A percentile compares a stretch with the other conserved stretches of the same genome.
These are phyloP conservation scores for Lasiosphaeria miniovina DNA, from an alignment of 495 filamentous ascomycete species.

Conservation along the genomic window DNA sequence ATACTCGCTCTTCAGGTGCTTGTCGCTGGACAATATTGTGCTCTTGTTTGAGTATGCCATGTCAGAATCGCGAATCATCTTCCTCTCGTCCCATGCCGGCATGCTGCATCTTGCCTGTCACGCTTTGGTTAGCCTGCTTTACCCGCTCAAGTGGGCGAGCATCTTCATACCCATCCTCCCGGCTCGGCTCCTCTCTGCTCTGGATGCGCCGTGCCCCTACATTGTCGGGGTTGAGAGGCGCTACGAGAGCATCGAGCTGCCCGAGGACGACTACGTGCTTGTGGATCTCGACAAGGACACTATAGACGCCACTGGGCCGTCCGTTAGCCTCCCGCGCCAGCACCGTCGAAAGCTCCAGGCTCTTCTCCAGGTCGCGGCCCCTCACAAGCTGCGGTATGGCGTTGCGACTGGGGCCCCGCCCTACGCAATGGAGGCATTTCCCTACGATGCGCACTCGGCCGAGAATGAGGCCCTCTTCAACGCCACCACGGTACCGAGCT, in stretches of 20 bases:
- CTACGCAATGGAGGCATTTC: slow-evolving; percentile 89
- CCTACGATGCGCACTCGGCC: slow-evolving; percentile 81
- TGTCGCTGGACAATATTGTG: slow-evolving; percentile 88
- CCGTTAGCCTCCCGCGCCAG: slow-evolving; percentile 76
- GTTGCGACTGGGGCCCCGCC: slow-evolving; percentile 85
- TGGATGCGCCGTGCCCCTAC: slow-evolving; percentile 95
- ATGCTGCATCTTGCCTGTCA: slow-evolving; percentile 93
- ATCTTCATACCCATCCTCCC: slow-evolving; percentile 92
- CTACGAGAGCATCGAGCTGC: slow-evolving; percentile 87
- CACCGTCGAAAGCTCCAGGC: slow-evolving; percentile 86
- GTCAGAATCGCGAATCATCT: slow-evolving; percentile 91
- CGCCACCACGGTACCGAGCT: slow-evolving; percentile 63
- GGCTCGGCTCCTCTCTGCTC: slow-evolving; percentile 77
- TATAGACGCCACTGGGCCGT: slow-evolving; percentile 75
- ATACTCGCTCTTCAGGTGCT: slow-evolving; percentile 84
- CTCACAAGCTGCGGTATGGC: slow-evolving; percentile 82
- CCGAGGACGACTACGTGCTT: slow-evolving; percentile 94
- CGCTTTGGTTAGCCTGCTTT: slow-evolving; percentile 78
- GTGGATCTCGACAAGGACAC: slow-evolving; percentile 89
- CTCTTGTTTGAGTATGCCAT: slow-evolving; percentile 90
- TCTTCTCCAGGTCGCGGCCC: slow-evolving; percentile 83
- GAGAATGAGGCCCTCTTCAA: slow-evolving; percentile 80
- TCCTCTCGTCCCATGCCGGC: slow-evolving; percentile 89
- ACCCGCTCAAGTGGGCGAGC: slow-evolving; percentile 87
- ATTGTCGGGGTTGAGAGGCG: slow-evolving; percentile 93